phyloP scores from a whole-genome alignment of 768 basidiomycete species.

The Boletus sp. region DNA sequence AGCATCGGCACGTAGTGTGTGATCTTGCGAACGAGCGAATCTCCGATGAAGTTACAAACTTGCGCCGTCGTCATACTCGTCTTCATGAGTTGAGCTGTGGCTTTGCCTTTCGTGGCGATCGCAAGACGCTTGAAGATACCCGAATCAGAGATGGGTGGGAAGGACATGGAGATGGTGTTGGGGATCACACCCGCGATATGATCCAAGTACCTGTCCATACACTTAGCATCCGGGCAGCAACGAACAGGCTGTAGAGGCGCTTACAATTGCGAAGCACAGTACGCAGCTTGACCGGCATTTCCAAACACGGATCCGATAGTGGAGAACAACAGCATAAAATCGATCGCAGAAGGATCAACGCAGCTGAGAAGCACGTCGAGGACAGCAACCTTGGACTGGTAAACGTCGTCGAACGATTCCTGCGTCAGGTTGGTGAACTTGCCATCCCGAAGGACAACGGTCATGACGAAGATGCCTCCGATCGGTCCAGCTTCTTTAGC shows the following conservation, averaged over 20 bases:
- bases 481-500: slow-evolving; percentile 25
- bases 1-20: slow-evolving; percentile 32
- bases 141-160: slow-evolving; percentile 34
- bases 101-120: slow-evolving; percentile 23
- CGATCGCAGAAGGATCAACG: slow-evolving; percentile 18
- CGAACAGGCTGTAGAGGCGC: neutral
- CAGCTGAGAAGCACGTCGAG: slow-evolving; percentile 17
- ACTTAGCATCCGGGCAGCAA: slow-evolving; percentile 1
- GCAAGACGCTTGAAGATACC: slow-evolving; percentile 35
- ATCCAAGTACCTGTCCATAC: slow-evolving; percentile 27
- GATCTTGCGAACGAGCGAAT: slow-evolving; percentile 28
- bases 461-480: slow-evolving; percentile 35
- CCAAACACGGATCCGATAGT: slow-evolving; percentile 35
- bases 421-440: slow-evolving; percentile 34
- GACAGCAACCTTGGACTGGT: slow-evolving; percentile 22
- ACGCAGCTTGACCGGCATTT: slow-evolving; percentile 23
- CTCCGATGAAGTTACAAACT: slow-evolving; percentile 32
- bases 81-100: slow-evolving; percentile 28
- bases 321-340: slow-evolving; percentile 34
- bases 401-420: slow-evolving; percentile 27
- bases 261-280: slow-evolving; percentile 22
- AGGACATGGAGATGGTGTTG: slow-evolving; percentile 32
- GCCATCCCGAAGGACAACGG: slow-evolving; percentile 33
- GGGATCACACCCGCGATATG: slow-evolving; percentile 29
- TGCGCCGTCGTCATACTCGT: slow-evolving; percentile 32